Evolutionary conservation across 2,329 filamentous ascomycete genomes (phyloP).

Genomic region (Lizonia empirigonia): DNA sequence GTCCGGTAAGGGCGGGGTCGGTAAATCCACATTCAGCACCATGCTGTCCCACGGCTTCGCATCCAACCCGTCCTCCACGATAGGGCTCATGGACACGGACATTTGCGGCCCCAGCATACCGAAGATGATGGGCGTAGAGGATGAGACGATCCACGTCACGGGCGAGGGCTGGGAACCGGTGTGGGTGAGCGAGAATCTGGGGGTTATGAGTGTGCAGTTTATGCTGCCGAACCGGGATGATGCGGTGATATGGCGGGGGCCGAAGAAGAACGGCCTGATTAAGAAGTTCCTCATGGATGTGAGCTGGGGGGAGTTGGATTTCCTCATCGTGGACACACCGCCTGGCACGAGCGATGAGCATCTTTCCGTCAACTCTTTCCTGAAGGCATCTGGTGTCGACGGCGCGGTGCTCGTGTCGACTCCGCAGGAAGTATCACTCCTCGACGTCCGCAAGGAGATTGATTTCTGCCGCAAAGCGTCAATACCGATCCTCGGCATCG

Average conservation of each 20-base stretch:
- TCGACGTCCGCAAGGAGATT: conserved; percentile 96
- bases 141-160: conserved; percentile 90
- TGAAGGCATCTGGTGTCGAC: conserved; percentile 90
- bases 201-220: conserved; percentile 97
- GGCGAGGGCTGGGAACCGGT: conserved; percentile 91
- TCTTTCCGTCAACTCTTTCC: conserved; percentile 86
- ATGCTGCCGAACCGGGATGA: conserved; percentile 95
- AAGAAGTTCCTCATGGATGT: conserved; percentile 99
- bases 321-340: conserved; percentile 91
- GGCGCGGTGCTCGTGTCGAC: conserved; percentile 93
- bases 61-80: conserved; percentile 74
- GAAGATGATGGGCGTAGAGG: conserved; percentile 98
- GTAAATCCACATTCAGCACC: conserved; percentile 91
- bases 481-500: conserved; percentile 84
- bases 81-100: conserved; percentile 98
- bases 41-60: conserved; percentile 90
- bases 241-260: conserved; percentile 94
- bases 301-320: conserved; percentile 95
- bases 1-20: conserved; percentile 94
- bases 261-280: conserved; percentile 98
- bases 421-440: conserved; percentile 87
- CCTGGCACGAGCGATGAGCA: conserved; percentile 96
- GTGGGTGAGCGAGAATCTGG: conserved; percentile 92
- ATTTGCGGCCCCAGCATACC: conserved; percentile 96
- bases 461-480: conserved; percentile 96